These are phyloP conservation scores for Mycosarcoma mackinlayi DNA, from an alignment of 1,284 basidiomycete species.

Conservation along the genomic window DNA sequence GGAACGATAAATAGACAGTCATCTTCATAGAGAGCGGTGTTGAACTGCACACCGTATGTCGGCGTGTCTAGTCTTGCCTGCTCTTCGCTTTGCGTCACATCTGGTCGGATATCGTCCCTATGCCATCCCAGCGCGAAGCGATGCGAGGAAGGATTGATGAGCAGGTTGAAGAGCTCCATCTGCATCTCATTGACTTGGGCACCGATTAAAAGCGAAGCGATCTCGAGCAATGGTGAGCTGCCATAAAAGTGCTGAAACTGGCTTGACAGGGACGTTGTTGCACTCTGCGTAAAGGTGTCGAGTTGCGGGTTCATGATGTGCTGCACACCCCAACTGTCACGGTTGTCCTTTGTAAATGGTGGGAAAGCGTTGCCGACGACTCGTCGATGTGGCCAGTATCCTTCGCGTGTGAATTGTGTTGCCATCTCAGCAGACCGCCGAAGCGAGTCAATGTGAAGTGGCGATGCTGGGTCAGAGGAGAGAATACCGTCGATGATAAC, in stretches of 20 bases:
- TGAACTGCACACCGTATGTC: slow-evolving; percentile 84
- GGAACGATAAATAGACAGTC: slow-evolving; percentile 81
- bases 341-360: slow-evolving; percentile 75
- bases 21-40: slow-evolving; percentile 81
- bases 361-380: slow-evolving; percentile 85
- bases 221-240: slow-evolving; percentile 41
- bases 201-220: slow-evolving; percentile 44
- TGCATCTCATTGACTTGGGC: slow-evolving; percentile 28
- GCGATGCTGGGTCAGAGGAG: slow-evolving; percentile 44
- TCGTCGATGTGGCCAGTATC: slow-evolving; percentile 76
- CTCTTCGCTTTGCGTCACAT: slow-evolving; percentile 77
- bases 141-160: slow-evolving; percentile 78
- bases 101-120: slow-evolving; percentile 79
- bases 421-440: slow-evolving; percentile 64
- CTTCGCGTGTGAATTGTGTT: slow-evolving; percentile 74
- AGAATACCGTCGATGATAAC: slow-evolving; percentile 78
- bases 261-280: background rate
- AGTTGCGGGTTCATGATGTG: slow-evolving; percentile 72
- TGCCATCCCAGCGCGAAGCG: slow-evolving; percentile 85
- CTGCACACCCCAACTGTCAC: slow-evolving; percentile 77
- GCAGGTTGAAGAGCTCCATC: slow-evolving; percentile 80
- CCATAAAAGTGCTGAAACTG: slow-evolving; percentile 49
- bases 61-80: slow-evolving; percentile 73
- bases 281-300: slow-evolving; percentile 68
- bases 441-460: slow-evolving; percentile 23